Evolutionary conservation across 2,329 filamentous ascomycete genomes (phyloP).

Genomic region (Elsinoe arachidis): DNA sequence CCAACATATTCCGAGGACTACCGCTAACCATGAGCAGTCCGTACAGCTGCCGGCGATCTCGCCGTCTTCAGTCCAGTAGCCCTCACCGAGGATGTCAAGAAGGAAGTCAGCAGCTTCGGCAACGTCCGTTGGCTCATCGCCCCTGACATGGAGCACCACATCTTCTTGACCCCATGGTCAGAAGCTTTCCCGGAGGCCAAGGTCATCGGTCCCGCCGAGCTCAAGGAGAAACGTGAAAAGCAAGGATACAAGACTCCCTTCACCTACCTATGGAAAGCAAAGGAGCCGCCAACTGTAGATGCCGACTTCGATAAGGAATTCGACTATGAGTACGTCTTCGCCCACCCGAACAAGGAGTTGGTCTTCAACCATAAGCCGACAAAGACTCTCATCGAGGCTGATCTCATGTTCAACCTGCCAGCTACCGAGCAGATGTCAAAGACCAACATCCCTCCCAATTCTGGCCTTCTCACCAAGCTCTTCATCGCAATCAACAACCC

Average conservation of each 20-base stretch:
- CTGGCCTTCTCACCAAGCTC: constrained; percentile 53
- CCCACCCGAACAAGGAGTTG: constrained; percentile 75
- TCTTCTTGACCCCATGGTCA: constrained; percentile 82
- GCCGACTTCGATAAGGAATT: constrained; percentile 82
- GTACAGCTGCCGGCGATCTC: constrained; percentile 65
- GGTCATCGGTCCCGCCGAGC: constrained; percentile 72
- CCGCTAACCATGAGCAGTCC: constrained; percentile 45
- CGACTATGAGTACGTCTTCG: constrained; percentile 70
- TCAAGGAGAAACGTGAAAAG: constrained; percentile 66
- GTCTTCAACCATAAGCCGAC: constrained; percentile 79
- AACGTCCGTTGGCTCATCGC: constrained; percentile 78
- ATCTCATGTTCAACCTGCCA: constrained; percentile 86
- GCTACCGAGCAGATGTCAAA: constrained; percentile 68
- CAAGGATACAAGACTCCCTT: constrained; percentile 30
- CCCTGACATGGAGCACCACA: constrained; percentile 87
- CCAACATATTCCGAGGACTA: neutral
- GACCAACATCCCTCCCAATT: constrained; percentile 44
- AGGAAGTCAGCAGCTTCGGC: constrained; percentile 38
- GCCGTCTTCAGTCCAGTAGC: constrained; percentile 89
- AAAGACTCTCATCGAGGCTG: constrained; percentile 73
- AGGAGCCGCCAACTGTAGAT: constrained; percentile 45
- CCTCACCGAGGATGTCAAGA: constrained; percentile 66
- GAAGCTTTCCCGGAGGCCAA: constrained; percentile 67
- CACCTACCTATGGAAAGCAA: constrained; percentile 47
- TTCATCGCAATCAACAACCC: constrained; percentile 52